Percentiles rank a stretch among this genome's conserved stretches.
These are phyloP conservation scores for Claviceps purpurea DNA, from an alignment of 2,329 filamentous ascomycete species.

Conservation along the genomic window DNA sequence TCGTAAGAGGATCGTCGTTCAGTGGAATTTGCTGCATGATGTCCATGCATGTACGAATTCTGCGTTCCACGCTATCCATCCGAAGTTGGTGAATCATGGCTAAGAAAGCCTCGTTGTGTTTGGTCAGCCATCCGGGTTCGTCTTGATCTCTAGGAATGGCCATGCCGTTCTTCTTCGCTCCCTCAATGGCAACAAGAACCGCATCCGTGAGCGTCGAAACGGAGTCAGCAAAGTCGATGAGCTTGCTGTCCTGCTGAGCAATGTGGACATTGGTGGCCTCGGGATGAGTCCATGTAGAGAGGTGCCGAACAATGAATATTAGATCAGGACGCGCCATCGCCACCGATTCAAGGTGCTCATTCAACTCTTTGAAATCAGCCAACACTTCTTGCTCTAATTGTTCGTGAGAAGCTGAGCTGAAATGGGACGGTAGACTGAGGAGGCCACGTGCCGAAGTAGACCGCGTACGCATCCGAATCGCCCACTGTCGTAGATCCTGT, in stretches of 20 bases:
- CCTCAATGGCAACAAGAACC: slow-evolving; percentile 68
- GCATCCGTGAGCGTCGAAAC: slow-evolving; percentile 57
- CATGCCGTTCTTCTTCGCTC: slow-evolving; percentile 43
- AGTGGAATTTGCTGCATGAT: slow-evolving; percentile 21
- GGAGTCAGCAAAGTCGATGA: slow-evolving; percentile 38
- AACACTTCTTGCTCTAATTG: slow-evolving; percentile 22
- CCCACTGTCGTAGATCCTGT: slow-evolving; percentile 35
- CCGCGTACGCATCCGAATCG: slow-evolving; percentile 31
- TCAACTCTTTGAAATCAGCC: slow-evolving; percentile 23
- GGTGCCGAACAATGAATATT: slow-evolving; percentile 50
- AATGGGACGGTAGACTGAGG: slow-evolving; percentile 34
- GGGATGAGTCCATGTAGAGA: slow-evolving; percentile 48
- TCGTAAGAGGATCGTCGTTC: slow-evolving; percentile 13
- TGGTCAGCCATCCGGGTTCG: slow-evolving; percentile 22
- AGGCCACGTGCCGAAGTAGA: slow-evolving; percentile 28
- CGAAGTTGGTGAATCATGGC: slow-evolving; percentile 46
- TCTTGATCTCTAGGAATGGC: slow-evolving; percentile 23
- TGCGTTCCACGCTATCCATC: slow-evolving; percentile 37
- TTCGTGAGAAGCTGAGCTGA: slow-evolving; percentile 28
- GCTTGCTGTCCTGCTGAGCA: slow-evolving; percentile 8
- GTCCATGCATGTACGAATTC: slow-evolving; percentile 24
- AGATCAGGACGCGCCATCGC: slow-evolving; percentile 38
- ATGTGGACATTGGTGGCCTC: slow-evolving; percentile 10
- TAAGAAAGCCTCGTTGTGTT: slow-evolving; percentile 36
- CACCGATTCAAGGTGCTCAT: slow-evolving; percentile 26